These are phyloP conservation scores for Phalaenopsis aphrodite DNA, from an alignment of 106 monocot genomes.

Conservation along the genomic window DNA sequence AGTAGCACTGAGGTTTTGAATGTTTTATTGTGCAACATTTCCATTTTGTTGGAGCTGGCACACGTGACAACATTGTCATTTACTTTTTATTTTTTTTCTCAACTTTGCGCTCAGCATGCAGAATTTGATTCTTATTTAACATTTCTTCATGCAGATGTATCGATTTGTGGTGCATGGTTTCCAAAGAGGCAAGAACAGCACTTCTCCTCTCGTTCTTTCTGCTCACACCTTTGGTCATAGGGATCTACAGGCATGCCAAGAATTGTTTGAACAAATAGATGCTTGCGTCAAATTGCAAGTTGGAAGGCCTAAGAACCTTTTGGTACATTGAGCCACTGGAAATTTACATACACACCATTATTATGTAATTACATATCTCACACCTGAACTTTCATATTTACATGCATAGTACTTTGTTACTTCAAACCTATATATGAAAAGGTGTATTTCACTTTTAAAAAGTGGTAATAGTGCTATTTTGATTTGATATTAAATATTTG, in stretches of 20 bases:
- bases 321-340: slow-evolving; percentile 29
- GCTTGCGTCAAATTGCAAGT: slow-evolving; percentile 24
- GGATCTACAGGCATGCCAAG: slow-evolving; percentile 43
- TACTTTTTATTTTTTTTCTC: slow-evolving; percentile 11
- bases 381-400: no score
- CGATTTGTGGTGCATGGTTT: slow-evolving; percentile 72
- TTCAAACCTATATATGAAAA: no score
- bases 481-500: no score
- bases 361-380: no score
- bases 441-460: no score
- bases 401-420: no score
- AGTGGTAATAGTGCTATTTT: no score
- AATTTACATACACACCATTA: no score
- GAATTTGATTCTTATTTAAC: background rate
- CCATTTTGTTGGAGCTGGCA: background rate
- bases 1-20: slow-evolving; percentile 34
- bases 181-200: slow-evolving; percentile 13
- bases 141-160: slow-evolving; percentile 47
- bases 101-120: background rate
- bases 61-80: background rate
- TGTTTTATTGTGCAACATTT: background rate
- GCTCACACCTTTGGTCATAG: slow-evolving; percentile 70
- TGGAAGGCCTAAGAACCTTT: slow-evolving; percentile 68
- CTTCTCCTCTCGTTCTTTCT: slow-evolving; percentile 50
- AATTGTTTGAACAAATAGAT: slow-evolving; percentile 49